Evolutionary conservation across 148 eudicot species (phyloP).

Genomic region (Camellia sinensis): DNA sequence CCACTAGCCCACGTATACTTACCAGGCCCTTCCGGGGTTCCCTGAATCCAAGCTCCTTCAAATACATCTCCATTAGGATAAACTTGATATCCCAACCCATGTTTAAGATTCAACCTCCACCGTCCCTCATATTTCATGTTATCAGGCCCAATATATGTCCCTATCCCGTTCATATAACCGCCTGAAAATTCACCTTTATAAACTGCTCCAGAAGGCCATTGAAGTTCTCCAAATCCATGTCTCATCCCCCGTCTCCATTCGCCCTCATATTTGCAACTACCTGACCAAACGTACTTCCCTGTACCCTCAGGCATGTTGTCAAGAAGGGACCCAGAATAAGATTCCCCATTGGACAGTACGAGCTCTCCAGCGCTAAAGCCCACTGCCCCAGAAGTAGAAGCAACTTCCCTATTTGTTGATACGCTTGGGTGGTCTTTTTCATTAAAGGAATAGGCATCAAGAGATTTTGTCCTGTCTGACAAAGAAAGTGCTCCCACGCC

Average conservation of each 20-base stretch:
- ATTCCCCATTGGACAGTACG: conserved; percentile 62
- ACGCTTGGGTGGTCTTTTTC: conserved; percentile 30
- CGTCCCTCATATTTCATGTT: conserved; percentile 67
- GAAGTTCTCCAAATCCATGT: conserved; percentile 79
- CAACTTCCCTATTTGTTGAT: conserved; percentile 42
- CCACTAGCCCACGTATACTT: conserved; percentile 86
- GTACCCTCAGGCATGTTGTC: conserved; percentile 83
- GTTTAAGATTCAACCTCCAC: conserved; percentile 87
- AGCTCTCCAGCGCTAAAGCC: conserved; percentile 61
- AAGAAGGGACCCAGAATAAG: conserved; percentile 65
- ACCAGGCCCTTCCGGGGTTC: conserved; percentile 89
- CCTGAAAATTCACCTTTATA: conserved; percentile 96
- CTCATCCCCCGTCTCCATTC: conserved; percentile 93
- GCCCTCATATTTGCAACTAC: conserved; percentile 80
- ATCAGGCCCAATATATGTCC: conserved; percentile 59
- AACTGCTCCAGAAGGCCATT: conserved; percentile 72
- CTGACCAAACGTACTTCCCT: conserved; percentile 79
- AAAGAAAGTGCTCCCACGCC: conserved; percentile 40
- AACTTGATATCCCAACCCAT: conserved; percentile 84
- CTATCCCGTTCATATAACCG: conserved; percentile 84
- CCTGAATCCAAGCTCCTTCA: conserved; percentile 97
- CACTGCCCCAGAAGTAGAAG: conserved; percentile 38
- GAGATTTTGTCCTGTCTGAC: conserved; percentile 59
- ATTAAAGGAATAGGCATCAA: conserved; percentile 38
- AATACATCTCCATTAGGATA: conserved; percentile 76